Evolutionary conservation across 148 eudicot species (phyloP).

Genomic region (Dysphania ambrosioides): DNA sequence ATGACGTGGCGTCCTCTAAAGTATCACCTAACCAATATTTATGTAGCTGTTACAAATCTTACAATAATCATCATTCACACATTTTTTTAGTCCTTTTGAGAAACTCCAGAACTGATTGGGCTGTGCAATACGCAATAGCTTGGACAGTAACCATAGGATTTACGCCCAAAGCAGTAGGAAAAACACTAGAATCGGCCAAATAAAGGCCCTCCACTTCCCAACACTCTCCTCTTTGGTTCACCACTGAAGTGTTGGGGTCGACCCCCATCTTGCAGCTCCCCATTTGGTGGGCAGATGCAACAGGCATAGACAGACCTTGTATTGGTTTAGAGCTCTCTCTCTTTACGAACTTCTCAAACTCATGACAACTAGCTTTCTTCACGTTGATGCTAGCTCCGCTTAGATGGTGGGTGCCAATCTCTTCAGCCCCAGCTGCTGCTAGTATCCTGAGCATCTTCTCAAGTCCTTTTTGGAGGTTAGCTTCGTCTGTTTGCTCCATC

Average conservation of each 20-base stretch:
- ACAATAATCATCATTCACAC: not conserved
- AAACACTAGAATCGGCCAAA: conserved; percentile 71
- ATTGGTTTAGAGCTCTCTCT: conserved; percentile 46
- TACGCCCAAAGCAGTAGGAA: conserved; percentile 80
- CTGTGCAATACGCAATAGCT: conserved; percentile 71
- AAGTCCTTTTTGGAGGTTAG: conserved; percentile 36
- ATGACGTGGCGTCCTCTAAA: too few species aligned
- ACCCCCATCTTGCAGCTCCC: conserved; percentile 78
- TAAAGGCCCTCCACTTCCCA: conserved; percentile 79
- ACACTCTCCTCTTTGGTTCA: conserved; percentile 55
- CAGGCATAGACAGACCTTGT: conserved; percentile 28
- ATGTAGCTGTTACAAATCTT: not conserved
- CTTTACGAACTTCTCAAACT: conserved; percentile 63
- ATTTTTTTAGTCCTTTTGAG: conserved; percentile 36
- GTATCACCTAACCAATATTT: too few species aligned
- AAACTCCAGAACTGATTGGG: conserved; percentile 49
- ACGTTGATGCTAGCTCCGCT: conserved; percentile 43
- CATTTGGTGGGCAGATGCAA: conserved; percentile 83
- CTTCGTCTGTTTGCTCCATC: conserved; percentile 36
- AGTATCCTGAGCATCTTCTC: conserved; percentile 60
- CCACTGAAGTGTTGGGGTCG: conserved; percentile 42
- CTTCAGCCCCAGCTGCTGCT: conserved; percentile 77
- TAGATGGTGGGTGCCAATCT: conserved; percentile 62
- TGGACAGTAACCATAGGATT: conserved; percentile 84
- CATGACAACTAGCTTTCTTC: conserved; percentile 33